Evolutionary conservation across 331 rosid genomes (phyloP), one percentile per base, ranked within the genome.

Genomic region (Stylosanthes scabra): DNA sequence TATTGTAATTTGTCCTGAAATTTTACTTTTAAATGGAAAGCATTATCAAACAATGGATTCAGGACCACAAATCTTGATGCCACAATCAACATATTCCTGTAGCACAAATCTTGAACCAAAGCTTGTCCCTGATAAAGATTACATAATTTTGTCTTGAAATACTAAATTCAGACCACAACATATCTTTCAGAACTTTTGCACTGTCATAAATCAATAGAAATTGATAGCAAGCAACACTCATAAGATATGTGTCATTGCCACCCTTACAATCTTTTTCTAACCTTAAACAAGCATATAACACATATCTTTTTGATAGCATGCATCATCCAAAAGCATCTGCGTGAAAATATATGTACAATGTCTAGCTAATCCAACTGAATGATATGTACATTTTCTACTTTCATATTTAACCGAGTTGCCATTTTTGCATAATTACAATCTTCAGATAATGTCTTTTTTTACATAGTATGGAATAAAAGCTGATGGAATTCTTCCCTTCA

Each of bases 341-440:
- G 3, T 40, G 25, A 49, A 47, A 20, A 37, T 20, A 11, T 46
- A 57, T 58, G 39, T 59, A 72, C 59, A 72, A 13, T 10, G 16
- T 11, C 54, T 6, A 78, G 64, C 12, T 46, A 49, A 34, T 59
- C 39, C 50, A 13, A n/a, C 1, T 39, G 15, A 11, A 66, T 65
- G 54, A 71, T 60, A 44, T 75, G 37, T 71, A 66, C 55, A 57
- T 6, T 15, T 15, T 72, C 65, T 63, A 68, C 70, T 63, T 79
- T 70, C 80, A 76, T 63, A 42, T 49, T 59, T 50, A 14, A 45
- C n/a, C 75, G 13, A n/a, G 39, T 29, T 54, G 60, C 51, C 64
- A 61, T 39, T 45, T 50, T 51, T 7, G 28, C 54, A 68, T 63
- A 77, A 15, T 67, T 75, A 62, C 47, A 60, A 68, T 67, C 78